Evolutionary conservation across 192 early-diverging fungal genomes (phyloP).

Genomic region (Spinellus fusiger): DNA sequence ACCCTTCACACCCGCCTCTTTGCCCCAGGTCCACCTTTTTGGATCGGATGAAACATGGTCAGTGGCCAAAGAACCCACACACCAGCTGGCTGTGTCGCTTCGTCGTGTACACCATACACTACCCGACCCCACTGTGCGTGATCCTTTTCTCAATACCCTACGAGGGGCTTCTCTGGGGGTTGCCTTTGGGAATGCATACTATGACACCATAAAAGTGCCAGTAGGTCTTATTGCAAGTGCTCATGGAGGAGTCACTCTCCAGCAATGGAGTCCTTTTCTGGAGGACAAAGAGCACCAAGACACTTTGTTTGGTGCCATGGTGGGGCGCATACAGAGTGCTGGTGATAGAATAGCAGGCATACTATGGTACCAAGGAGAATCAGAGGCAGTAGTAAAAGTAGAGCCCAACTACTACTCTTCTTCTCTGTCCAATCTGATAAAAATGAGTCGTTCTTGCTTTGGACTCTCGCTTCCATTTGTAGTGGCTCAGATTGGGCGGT

Average conservation of each 20-base stretch:
- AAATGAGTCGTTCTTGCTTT: background rate
- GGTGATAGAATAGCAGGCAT: constrained; percentile 19
- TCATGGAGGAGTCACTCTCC: constrained; percentile 24
- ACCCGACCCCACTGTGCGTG: constrained; percentile 25
- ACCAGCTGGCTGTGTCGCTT: constrained; percentile 7
- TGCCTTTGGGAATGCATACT: constrained; percentile 12
- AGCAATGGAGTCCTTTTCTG: constrained; percentile 20
- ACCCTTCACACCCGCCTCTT: background rate
- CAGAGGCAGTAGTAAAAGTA: constrained; percentile 7
- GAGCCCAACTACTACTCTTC: background rate
- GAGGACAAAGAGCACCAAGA: background rate
- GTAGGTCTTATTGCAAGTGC: constrained; percentile 31
- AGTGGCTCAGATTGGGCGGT: constrained; percentile 17
- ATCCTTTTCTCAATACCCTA: constrained; percentile 7
- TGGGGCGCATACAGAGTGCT: background rate
- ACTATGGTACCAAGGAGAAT: constrained; percentile 34
- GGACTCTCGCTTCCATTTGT: constrained; percentile 8
- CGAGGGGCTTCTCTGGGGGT: constrained; percentile 18
- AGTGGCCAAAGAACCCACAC: constrained; percentile 18
- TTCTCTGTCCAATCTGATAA: background rate
- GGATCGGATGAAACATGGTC: constrained; percentile 24
- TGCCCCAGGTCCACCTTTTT: constrained; percentile 15
- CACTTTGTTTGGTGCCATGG: constrained; percentile 27
- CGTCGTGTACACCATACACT: constrained; percentile 19
- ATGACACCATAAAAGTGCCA: constrained; percentile 5